A percentile compares a stretch with the other conserved stretches of the same genome.
phyloP scores from a whole-genome alignment of 176 grass and related monocot genomes.

The Cenchrus americanus region DNA sequence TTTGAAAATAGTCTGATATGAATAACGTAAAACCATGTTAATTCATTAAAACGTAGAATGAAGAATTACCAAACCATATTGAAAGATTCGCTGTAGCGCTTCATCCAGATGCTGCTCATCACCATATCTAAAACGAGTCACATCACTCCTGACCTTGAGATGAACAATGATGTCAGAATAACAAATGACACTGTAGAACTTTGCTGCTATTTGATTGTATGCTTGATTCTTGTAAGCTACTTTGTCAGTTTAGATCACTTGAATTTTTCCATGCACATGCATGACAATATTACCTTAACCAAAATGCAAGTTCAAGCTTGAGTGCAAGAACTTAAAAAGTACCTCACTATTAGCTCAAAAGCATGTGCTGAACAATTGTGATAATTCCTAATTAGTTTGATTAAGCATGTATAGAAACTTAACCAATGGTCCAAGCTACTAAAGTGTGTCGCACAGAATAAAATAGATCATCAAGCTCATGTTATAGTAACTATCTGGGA shows the following conservation, averaged over 20 bases:
- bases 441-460: neutral
- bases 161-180: constrained; percentile 17
- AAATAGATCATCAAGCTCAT: neutral
- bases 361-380: neutral
- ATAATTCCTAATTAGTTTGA: constrained; percentile 11
- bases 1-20: neutral
- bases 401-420: neutral
- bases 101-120: constrained; percentile 95
- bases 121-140: constrained; percentile 89
- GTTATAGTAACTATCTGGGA: neutral
- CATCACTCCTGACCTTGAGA: constrained; percentile 87
- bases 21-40: neutral
- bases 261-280: neutral
- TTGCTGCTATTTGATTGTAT: neutral
- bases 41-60: constrained; percentile 29
- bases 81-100: constrained; percentile 89
- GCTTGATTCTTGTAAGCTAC: neutral
- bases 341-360: neutral
- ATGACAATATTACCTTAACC: neutral
- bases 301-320: neutral
- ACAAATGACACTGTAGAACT: constrained; percentile 27
- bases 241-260: neutral
- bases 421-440: neutral
- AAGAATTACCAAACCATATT: constrained; percentile 87
- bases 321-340: neutral